Conservation (phyloP, 2,329 filamentous ascomycete species). For the Penicillium digitatum region DNA sequence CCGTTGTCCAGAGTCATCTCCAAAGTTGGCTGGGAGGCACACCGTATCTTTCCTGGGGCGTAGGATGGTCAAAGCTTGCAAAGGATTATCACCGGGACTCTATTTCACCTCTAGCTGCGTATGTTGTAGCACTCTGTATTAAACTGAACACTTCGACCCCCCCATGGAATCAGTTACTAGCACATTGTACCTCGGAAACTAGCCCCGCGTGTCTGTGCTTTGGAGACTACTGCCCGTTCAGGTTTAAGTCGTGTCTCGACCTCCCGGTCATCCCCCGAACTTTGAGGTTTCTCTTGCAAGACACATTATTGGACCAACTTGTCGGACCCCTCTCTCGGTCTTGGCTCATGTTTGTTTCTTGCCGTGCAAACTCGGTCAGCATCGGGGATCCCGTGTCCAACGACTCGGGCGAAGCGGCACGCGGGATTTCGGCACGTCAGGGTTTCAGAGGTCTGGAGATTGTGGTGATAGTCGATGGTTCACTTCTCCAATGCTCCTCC, state of each 20-base stretch:
- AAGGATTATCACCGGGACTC: neutral
- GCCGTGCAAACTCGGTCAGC: neutral
- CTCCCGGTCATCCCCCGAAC: neutral
- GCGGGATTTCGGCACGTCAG: slow-evolving; percentile 14
- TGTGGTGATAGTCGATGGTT: neutral
- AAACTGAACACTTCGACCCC: slow-evolving; percentile 4
- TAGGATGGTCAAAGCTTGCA: neutral
- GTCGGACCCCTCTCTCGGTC: neutral
- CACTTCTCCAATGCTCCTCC: neutral
- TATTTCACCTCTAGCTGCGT: neutral
- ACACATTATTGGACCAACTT: neutral
- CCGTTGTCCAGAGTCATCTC: neutral
- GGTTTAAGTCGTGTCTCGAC: neutral
- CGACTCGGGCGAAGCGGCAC: slow-evolving; percentile 11
- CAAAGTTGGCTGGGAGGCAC: neutral
- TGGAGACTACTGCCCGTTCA: neutral
- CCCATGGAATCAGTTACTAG: slow-evolving; percentile 11
- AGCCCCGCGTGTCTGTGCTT: slow-evolving; percentile 6
- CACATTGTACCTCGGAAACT: neutral
- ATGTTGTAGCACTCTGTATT: neutral
- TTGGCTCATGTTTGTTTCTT: neutral
- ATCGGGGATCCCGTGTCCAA: slow-evolving; percentile 10
- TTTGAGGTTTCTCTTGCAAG: neutral
- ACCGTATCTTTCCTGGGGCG: neutral
- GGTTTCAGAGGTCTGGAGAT: neutral